Conservation (phyloP, 139 green algal species). For the Auxenochlorella protothecoides region DNA sequence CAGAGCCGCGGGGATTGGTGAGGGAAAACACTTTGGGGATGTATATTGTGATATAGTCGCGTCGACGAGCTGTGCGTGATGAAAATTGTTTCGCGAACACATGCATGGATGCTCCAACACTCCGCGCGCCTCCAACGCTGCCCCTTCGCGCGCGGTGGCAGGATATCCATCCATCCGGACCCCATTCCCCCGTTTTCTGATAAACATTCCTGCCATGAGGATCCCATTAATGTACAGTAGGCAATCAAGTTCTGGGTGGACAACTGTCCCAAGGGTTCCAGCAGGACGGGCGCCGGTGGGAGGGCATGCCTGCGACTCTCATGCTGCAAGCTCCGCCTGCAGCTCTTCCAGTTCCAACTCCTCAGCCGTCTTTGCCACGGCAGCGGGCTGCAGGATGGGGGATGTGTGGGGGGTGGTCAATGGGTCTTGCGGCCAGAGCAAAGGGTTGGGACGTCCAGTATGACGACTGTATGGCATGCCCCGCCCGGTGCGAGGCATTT, state of each 20-base stretch:
- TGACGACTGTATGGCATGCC: too few species aligned
- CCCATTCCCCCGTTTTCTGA: too few species aligned
- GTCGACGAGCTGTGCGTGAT: too few species aligned
- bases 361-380: slow-evolving; percentile 58
- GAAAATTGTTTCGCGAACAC: too few species aligned
- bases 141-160: neutral
- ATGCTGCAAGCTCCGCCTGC: slow-evolving; percentile 80
- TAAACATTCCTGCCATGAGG: too few species aligned
- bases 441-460: neutral
- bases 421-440: neutral
- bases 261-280: neutral
- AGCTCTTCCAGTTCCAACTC: slow-evolving; percentile 83
- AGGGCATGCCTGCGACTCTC: neutral
- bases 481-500: too few species aligned
- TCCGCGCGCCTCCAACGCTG: too few species aligned
- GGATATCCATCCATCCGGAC: too few species aligned
- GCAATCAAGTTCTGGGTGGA: neutral
- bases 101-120: too few species aligned
- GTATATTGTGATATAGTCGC: too few species aligned
- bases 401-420: neutral
- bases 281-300: too few species aligned
- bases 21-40: neutral
- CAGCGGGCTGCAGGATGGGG: slow-evolving; percentile 12
- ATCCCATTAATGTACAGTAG: too few species aligned
- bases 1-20: neutral